These are phyloP conservation scores for Rutidosis leptorrhynchoides DNA, from an alignment of 129 eudicot genomes.

Conservation along the genomic window DNA sequence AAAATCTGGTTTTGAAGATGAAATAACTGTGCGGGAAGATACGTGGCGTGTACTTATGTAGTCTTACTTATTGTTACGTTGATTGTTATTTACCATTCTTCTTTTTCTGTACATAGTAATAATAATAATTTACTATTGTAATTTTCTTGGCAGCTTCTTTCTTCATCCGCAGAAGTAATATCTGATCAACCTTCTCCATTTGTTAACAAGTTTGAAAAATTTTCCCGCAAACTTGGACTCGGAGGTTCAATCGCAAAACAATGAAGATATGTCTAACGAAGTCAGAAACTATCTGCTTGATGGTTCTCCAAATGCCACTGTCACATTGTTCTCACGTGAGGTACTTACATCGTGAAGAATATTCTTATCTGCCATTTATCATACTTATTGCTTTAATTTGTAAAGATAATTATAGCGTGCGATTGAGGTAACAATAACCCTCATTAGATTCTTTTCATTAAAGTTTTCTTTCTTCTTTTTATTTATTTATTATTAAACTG, in stretches of 20 bases:
- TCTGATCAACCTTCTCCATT: background rate
- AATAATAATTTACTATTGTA: background rate
- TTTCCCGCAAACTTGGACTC: background rate
- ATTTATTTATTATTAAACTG: too few relatives aligned
- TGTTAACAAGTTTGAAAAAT: constrained; percentile 7
- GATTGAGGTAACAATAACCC: background rate
- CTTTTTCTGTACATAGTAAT: background rate
- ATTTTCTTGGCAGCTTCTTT: constrained; percentile 8
- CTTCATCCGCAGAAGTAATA: constrained; percentile 1
- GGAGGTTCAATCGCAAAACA: background rate
- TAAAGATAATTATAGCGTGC: background rate
- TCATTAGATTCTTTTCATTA: background rate
- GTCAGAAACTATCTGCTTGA: constrained; percentile 17
- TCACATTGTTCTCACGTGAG: constrained; percentile 15
- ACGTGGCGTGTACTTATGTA: too few relatives aligned
- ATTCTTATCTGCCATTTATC: background rate
- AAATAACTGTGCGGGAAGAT: too few relatives aligned
- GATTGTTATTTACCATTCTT: background rate
- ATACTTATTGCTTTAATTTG: background rate
- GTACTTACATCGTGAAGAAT: background rate
- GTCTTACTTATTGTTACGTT: background rate
- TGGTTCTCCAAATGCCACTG: constrained; percentile 14
- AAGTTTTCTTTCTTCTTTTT: too few relatives aligned
- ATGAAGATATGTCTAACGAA: background rate
- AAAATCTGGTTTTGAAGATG: too few relatives aligned